These are phyloP conservation scores for Colletotrichum sp. DNA, from an alignment of 2,329 filamentous ascomycete species.

Conservation along the genomic window DNA sequence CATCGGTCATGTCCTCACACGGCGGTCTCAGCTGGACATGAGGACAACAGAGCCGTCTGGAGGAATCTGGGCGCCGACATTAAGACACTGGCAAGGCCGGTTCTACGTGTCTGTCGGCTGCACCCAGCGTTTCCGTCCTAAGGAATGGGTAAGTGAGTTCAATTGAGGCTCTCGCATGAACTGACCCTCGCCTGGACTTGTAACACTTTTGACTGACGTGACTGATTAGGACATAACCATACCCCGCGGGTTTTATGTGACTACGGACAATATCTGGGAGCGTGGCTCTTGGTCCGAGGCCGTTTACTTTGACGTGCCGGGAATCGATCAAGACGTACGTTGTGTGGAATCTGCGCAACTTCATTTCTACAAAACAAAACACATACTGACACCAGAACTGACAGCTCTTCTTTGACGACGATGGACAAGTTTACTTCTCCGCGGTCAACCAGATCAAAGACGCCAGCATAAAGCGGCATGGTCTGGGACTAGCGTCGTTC, in stretches of 20 bases:
- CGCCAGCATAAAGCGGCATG: neutral
- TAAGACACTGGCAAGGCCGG: neutral
- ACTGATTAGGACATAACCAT: neutral
- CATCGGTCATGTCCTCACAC: neutral
- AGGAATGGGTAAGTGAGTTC: neutral
- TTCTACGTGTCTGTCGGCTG: neutral
- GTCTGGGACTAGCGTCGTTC: neutral
- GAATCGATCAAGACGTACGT: neutral
- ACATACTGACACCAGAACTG: neutral
- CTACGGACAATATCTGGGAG: neutral
- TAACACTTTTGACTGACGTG: no score
- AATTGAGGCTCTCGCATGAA: no score
- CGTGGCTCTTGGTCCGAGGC: neutral
- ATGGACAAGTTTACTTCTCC: neutral
- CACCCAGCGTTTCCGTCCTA: neutral
- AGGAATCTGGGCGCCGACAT: neutral
- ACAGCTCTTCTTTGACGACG: neutral
- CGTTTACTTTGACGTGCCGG: neutral
- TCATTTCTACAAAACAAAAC: neutral
- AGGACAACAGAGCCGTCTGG: neutral
- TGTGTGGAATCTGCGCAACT: neutral
- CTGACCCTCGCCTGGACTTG: no score
- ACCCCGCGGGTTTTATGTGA: neutral
- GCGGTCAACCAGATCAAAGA: neutral
- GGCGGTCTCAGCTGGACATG: neutral